Base-by-base conservation (phyloP, 257 asterid genomes). In the Lithospermum erythrorhizon region DNA sequence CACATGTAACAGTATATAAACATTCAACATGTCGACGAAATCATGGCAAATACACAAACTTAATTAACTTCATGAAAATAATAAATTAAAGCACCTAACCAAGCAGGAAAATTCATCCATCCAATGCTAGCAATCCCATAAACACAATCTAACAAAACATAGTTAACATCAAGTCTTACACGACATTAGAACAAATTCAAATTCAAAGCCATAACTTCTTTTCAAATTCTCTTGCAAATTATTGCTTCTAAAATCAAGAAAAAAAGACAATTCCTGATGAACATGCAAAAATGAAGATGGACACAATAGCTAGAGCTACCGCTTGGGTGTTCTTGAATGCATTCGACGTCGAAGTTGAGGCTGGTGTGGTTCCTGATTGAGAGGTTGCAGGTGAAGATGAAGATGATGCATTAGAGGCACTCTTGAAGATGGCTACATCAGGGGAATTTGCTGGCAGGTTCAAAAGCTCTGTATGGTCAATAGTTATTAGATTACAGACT, bases 251-350 rank as follows among this genome's bases (percentile, higher is more conserved):
- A 41, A 41, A 13, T 41, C 49, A 41, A 13, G 18, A 41, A 3
- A 41, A 5, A 9, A 35, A 35, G 49, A 14, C 16, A 41, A 1
- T 41, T n/a, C 61, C 65, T 4, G 64, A 17, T 41, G 75, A 74
- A 30, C 69, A 65, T 59, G 72, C 74, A 55, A 21, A 30, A 62
- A 66, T 60, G 73, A 76, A 61, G 61, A 76, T 16, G 14, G 73
- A 68, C 66, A 41, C 18, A 41, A 65, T 7, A 19, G 69, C 75
- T 55, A 65, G 55, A 0, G 59, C 37, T 17, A 61, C 4, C 23
- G 53, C 54, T 29, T 83, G 81, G 30, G 66, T 58, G 60, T 27
- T 64, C 62, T 49, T 61, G 53, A 56, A 70, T 21, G 76, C 89
- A 1, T 61, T 48, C 6, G 74, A 57, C 6, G 20, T 29, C 5